Evolutionary conservation across 208 protist species (phyloP), one percentile per base, ranked within the genome.

Genomic region (Trypanosoma melophagium): DNA sequence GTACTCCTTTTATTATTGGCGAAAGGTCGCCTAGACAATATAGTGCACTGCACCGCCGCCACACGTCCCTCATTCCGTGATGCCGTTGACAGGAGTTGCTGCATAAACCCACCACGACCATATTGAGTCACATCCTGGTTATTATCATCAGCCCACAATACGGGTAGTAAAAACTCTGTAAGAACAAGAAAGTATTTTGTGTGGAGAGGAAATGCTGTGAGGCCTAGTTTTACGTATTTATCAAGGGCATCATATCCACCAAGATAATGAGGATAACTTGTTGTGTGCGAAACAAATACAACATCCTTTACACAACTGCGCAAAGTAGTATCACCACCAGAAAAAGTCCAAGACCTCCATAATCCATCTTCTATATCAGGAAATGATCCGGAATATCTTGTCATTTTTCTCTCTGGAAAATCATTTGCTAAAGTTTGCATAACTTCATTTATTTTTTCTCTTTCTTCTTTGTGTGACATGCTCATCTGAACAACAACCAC

Each of bases 1-100:
- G 8, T 51, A 17, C 22, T 10, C n/a, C 21, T 21, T 14, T 16
- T 19, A 21, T 19, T 54, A 25, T 31, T 24, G 14, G 7, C 0
- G 2, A 47, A 14, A 40, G 35, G 42, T 12, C 17, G 56, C 2
- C 31, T 3, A 2, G 21, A 53, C 12, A 79, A 45, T 22, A 80
- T 49, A 22, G 64, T 71, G 53, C 75, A 80, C 60, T 80, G 75
- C 19, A 73, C 75, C 14, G 64, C 75, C 8, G 64, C 61, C 58
- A 80, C 75, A 40, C 75, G 75, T 14, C 75, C 75, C n/a, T 68
- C 57, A 64, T 80, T 80, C 44, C 47, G 64, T n/a, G 35, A 24
- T 44, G 53, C 69, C 17, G 69, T 58, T 7, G 63, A 72, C 42
- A 80, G 58, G 45, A 80, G 61, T 44, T 64, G 57, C 42, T 71